phyloP scores from a whole-genome alignment of 768 basidiomycete species.

The Boletus speciosus region DNA sequence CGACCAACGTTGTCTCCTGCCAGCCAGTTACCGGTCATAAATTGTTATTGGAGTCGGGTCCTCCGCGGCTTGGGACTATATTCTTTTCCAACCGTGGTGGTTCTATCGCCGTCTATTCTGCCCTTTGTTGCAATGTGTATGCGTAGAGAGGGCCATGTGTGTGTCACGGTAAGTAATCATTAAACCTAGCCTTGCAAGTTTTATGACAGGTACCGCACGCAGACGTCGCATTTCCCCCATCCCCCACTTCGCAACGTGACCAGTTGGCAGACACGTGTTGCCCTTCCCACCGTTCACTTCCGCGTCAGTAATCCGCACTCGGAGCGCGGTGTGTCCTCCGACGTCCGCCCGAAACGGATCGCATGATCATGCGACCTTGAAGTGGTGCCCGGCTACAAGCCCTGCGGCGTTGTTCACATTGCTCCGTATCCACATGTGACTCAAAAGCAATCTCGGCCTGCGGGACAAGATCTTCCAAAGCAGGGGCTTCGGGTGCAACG shows the following conservation, averaged over 20 bases:
- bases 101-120: neutral
- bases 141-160: neutral
- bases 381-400: neutral
- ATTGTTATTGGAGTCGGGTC: too few species aligned
- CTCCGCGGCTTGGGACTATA: neutral
- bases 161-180: slow-evolving; percentile 5
- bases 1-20: too few species aligned
- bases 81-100: neutral
- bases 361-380: neutral
- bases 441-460: neutral
- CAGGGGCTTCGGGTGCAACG: neutral
- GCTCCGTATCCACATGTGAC: neutral
- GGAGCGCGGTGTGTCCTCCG: neutral
- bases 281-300: slow-evolving; percentile 10
- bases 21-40: too few species aligned
- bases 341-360: slow-evolving; percentile 11
- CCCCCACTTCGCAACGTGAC: neutral
- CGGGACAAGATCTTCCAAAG: neutral
- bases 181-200: slow-evolving; percentile 7
- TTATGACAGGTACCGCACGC: slow-evolving; percentile 1
- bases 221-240: neutral
- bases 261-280: slow-evolving; percentile 15
- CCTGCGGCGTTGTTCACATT: neutral
- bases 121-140: neutral
- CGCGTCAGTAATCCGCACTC: slow-evolving; percentile 17